Evolutionary conservation across 2,329 filamentous ascomycete genomes (phyloP).

Genomic region (Calonectria naviculata): DNA sequence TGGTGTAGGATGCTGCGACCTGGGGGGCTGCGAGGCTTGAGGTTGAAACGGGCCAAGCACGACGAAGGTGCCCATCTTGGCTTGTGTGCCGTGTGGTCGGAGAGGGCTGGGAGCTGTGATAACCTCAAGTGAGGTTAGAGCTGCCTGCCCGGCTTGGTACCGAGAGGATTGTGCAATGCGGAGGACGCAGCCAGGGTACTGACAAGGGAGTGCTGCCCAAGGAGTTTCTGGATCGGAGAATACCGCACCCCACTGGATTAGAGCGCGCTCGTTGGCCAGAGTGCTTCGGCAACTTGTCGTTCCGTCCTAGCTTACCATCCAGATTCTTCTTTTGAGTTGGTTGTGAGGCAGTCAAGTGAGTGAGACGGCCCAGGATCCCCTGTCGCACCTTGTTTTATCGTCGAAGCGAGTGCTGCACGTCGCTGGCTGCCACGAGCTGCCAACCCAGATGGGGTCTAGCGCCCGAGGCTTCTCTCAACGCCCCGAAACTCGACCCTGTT

Average conservation of each 20-base stretch:
- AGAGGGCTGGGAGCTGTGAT: not conserved
- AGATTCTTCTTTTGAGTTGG: slow-evolving; percentile 1
- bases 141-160: not conserved
- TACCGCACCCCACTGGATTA: not conserved
- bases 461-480: slow-evolving; percentile 23
- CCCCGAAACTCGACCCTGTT: slow-evolving; percentile 58
- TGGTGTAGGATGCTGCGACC: not conserved
- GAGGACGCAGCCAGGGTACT: not conserved
- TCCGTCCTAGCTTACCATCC: slow-evolving; percentile 18
- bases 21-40: not conserved
- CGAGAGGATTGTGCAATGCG: not conserved
- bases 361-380: not conserved
- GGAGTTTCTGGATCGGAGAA: slow-evolving; percentile 4
- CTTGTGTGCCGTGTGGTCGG: not conserved
- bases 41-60: slow-evolving; percentile 18
- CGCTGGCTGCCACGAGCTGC: slow-evolving; percentile 22
- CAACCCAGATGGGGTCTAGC: slow-evolving; percentile 21
- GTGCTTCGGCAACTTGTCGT: slow-evolving; percentile 12
- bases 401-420: slow-evolving; percentile 21
- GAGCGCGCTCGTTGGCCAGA: not conserved
- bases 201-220: not conserved
- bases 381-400: slow-evolving; percentile 34
- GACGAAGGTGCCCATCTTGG: not conserved
- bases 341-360: not conserved
- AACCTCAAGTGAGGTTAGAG: slow-evolving; percentile 5